phyloP scores from a whole-genome alignment of 2,329 filamentous ascomycete species.

The Microdochium paspali region DNA sequence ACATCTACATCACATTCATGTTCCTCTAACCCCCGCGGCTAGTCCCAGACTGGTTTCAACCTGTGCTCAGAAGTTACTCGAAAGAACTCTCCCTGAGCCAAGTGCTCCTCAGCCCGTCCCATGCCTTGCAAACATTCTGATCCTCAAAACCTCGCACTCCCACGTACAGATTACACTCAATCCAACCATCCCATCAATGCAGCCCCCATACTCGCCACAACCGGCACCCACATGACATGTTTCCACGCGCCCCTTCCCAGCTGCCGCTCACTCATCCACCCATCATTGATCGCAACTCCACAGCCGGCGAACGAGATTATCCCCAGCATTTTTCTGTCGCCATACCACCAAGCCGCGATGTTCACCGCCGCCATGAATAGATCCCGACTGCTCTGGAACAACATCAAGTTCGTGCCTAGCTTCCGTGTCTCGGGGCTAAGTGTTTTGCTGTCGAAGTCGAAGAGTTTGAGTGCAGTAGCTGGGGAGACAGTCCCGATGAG shows the following conservation, averaged over 20 bases:
- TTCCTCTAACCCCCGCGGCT: no score
- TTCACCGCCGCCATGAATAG: not conserved
- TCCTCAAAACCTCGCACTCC: not conserved
- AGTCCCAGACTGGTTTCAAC: no score
- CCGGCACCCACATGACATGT: not conserved
- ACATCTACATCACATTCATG: no score
- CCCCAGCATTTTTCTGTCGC: not conserved
- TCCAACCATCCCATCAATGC: not conserved
- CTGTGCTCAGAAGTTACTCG: no score
- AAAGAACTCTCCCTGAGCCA: no score
- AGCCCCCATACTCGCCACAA: not conserved
- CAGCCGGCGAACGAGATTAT: not conserved
- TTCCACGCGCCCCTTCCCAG: not conserved
- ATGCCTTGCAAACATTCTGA: not conserved
- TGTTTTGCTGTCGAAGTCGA: not conserved
- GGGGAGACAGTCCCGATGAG: not conserved
- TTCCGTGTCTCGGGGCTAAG: not conserved
- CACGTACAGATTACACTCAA: not conserved
- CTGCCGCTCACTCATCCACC: not conserved
- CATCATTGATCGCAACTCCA: not conserved
- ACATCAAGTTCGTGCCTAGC: not conserved
- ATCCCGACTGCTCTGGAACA: conserved; percentile 1
- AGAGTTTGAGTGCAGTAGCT: not conserved
- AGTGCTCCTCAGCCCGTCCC: no score
- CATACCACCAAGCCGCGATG: not conserved